Percentiles rank a stretch among this genome's conserved stretches.
Conservation (phyloP, 352 stramenopile genomes). For the Phytophthora multivora region DNA sequence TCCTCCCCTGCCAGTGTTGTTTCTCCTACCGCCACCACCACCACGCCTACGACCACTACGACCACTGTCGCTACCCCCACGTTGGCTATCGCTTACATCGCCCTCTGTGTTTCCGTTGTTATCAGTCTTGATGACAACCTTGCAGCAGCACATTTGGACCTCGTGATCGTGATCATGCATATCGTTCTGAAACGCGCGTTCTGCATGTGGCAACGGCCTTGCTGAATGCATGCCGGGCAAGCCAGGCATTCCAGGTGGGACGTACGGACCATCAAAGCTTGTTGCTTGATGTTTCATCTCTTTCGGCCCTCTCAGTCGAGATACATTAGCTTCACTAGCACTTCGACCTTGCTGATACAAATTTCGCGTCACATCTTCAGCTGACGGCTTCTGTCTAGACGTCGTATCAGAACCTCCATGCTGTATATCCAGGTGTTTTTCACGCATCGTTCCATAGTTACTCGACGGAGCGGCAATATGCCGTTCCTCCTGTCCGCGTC, state of each 20-base stretch:
- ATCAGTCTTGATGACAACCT: conserved; percentile 37
- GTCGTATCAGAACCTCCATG: not conserved
- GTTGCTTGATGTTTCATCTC: conserved; percentile 9
- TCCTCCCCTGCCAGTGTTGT: conserved; percentile 9
- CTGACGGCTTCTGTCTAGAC: conserved; percentile 17
- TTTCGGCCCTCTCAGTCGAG: not conserved
- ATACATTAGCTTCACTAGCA: conserved; percentile 24
- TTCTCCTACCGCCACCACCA: conserved; percentile 16
- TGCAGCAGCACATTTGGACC: conserved; percentile 46
- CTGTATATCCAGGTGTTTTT: conserved; percentile 3
- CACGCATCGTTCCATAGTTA: conserved; percentile 33
- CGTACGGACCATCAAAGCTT: conserved; percentile 24
- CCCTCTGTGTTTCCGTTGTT: not conserved
- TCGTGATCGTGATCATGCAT: conserved; percentile 29
- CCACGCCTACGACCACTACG: conserved; percentile 4
- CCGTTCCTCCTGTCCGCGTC: conserved; percentile 5
- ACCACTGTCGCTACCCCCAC: conserved; percentile 3
- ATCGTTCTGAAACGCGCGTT: conserved; percentile 31
- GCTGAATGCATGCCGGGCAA: conserved; percentile 14
- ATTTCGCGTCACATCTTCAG: conserved; percentile 32
- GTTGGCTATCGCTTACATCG: conserved; percentile 4
- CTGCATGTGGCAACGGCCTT: conserved; percentile 4
- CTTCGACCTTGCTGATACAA: conserved; percentile 23
- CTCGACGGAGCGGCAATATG: conserved; percentile 5
- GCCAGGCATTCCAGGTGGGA: conserved; percentile 11